A percentile compares a stretch with the other conserved stretches of the same genome.
These are phyloP conservation scores for Pseudocercospora cruenta DNA, from an alignment of 2,329 filamentous ascomycete genomes.

Conservation along the genomic window DNA sequence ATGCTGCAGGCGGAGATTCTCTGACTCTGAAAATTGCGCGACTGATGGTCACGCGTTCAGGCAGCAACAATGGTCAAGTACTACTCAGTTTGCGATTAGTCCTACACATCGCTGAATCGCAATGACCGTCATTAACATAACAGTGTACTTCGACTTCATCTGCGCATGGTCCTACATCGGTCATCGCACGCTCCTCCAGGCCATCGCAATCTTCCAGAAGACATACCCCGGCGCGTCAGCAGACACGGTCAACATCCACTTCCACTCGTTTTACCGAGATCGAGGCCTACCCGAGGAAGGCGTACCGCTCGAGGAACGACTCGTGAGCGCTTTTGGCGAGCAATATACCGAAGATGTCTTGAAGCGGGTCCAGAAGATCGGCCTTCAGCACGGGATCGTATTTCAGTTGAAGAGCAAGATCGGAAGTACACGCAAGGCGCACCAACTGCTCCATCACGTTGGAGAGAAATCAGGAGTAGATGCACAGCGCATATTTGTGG, in stretches of 20 bases:
- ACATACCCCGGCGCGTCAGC: slow-evolving; percentile 1
- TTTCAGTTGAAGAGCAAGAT: slow-evolving; percentile 7
- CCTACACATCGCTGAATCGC: neutral
- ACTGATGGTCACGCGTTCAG: neutral
- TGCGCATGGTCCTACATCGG: slow-evolving; percentile 13
- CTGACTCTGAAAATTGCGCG: too few relatives aligned
- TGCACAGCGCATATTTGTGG: slow-evolving; percentile 1
- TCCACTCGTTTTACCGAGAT: slow-evolving; percentile 9
- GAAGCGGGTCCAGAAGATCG: neutral
- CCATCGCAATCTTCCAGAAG: slow-evolving; percentile 8
- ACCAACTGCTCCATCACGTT: neutral
- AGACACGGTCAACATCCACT: slow-evolving; percentile 1
- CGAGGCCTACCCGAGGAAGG: slow-evolving; percentile 3
- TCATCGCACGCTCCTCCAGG: slow-evolving; percentile 11
- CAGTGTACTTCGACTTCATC: slow-evolving; percentile 10
- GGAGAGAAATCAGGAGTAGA: neutral
- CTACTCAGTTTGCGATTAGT: neutral
- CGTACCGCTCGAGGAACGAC: neutral
- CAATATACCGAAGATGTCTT: neutral
- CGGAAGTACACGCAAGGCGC: neutral
- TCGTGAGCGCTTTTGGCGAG: neutral
- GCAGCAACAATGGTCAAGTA: neutral
- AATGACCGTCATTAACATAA: slow-evolving; percentile 12
- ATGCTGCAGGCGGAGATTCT: too few relatives aligned
- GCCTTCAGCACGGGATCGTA: neutral